Conservation (phyloP, 352 stramenopile species). For the Blastocystis sp. region DNA sequence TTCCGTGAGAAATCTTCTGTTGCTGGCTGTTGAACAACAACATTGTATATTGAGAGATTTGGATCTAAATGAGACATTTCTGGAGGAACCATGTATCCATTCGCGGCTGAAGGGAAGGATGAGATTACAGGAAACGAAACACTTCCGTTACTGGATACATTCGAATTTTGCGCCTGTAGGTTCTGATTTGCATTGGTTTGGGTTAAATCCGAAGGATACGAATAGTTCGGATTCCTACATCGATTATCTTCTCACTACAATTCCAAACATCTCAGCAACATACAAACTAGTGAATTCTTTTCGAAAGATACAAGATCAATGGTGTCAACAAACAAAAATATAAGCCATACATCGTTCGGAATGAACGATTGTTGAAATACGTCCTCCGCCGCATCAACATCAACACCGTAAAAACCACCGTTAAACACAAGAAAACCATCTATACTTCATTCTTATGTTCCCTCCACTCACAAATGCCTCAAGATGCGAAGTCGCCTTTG, state of each 20-base stretch:
- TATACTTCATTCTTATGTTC: not conserved
- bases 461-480: not conserved
- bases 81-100: constrained; percentile 16
- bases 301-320: not conserved
- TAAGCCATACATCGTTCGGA: not conserved
- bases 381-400: constrained; percentile 39
- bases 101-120: not conserved
- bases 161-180: not conserved
- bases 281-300: not conserved
- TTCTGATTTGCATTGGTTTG: not conserved
- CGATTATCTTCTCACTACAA: not conserved
- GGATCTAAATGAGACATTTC: not conserved
- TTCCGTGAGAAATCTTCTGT: not conserved
- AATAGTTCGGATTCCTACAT: constrained; percentile 28
- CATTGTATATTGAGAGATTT: no score
- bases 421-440: constrained; percentile 44
- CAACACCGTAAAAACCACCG: constrained; percentile 17
- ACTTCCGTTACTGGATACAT: not conserved
- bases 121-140: constrained; percentile 48
- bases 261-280: not conserved
- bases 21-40: no score
- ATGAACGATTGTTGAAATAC: constrained; percentile 29
- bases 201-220: not conserved
- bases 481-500: not conserved
- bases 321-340: not conserved